phyloP scores from a whole-genome alignment of 2,329 filamentous ascomycete genomes.

The Alternaria metachromatica region DNA sequence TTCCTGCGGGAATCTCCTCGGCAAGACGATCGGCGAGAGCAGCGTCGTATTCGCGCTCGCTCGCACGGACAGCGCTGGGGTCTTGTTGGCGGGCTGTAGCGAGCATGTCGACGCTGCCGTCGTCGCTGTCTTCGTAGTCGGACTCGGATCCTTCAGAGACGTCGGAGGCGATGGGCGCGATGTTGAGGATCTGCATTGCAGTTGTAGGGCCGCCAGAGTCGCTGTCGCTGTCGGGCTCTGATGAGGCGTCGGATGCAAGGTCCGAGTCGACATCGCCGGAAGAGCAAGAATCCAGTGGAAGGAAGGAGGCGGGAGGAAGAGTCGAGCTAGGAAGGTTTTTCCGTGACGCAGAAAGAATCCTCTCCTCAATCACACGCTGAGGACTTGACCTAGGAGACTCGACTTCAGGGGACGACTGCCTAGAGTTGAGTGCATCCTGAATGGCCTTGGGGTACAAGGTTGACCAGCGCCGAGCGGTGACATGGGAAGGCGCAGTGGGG shows the following conservation, averaged over 20 bases:
- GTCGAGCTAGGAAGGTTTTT: conserved; percentile 61
- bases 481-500: conserved; percentile 7
- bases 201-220: conserved; percentile 24
- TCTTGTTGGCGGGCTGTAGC: conserved; percentile 54
- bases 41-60: conserved; percentile 57
- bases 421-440: conserved; percentile 38
- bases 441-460: conserved; percentile 41
- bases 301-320: conserved; percentile 55
- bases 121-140: conserved; percentile 45
- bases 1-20: conserved; percentile 58
- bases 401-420: conserved; percentile 12
- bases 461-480: conserved; percentile 12
- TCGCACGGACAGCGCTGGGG: conserved; percentile 49
- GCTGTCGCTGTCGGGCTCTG: conserved; percentile 21
- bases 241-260: conserved; percentile 48
- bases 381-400: conserved; percentile 8
- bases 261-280: conserved; percentile 45
- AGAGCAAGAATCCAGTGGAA: conserved; percentile 48
- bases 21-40: conserved; percentile 56
- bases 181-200: conserved; percentile 39
- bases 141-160: conserved; percentile 9
- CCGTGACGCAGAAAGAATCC: conserved; percentile 72
- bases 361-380: conserved; percentile 61
- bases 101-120: conserved; percentile 53
- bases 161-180: conserved; percentile 20